Percentiles rank a stretch among this genome's conserved stretches.
Evolutionary conservation across 2,329 filamentous ascomycete species (phyloP).

Genomic region (Paracoccidioides lutzii): DNA sequence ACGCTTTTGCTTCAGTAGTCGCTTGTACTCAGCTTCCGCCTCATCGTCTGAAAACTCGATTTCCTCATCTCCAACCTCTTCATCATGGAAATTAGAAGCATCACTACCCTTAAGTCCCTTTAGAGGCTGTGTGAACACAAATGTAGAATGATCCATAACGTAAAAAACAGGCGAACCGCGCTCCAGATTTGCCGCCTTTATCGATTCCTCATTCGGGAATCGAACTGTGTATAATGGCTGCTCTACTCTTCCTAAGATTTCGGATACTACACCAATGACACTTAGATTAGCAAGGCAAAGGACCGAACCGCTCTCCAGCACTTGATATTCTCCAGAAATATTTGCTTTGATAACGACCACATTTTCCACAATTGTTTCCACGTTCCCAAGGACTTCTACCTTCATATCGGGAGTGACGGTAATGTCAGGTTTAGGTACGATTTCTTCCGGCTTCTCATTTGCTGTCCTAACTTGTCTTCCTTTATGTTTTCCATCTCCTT

Average conservation of each 20-base stretch:
- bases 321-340: slow-evolving; percentile 66
- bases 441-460: slow-evolving; percentile 58
- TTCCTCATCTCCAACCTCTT: slow-evolving; percentile 75
- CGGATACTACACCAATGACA: slow-evolving; percentile 69
- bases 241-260: slow-evolving; percentile 74
- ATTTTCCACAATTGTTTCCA: slow-evolving; percentile 68
- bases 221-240: slow-evolving; percentile 75
- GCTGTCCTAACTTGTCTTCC: slow-evolving; percentile 56
- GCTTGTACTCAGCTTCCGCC: slow-evolving; percentile 72
- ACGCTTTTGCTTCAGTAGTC: slow-evolving; percentile 54
- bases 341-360: slow-evolving; percentile 66
- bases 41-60: slow-evolving; percentile 96
- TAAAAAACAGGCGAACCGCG: slow-evolving; percentile 65
- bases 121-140: slow-evolving; percentile 75
- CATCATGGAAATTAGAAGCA: slow-evolving; percentile 87
- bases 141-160: slow-evolving; percentile 61
- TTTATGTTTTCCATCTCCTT: slow-evolving; percentile 37
- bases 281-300: slow-evolving; percentile 64
- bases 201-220: slow-evolving; percentile 56
- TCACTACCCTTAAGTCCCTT: slow-evolving; percentile 76
- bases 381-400: slow-evolving; percentile 59
- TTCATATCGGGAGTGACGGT: slow-evolving; percentile 64
- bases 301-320: slow-evolving; percentile 71
- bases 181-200: slow-evolving; percentile 53
- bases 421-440: slow-evolving; percentile 62